Evolutionary conservation across 2,329 filamentous ascomycete species (phyloP).

Genomic region (Colletotrichum orbiculare): DNA sequence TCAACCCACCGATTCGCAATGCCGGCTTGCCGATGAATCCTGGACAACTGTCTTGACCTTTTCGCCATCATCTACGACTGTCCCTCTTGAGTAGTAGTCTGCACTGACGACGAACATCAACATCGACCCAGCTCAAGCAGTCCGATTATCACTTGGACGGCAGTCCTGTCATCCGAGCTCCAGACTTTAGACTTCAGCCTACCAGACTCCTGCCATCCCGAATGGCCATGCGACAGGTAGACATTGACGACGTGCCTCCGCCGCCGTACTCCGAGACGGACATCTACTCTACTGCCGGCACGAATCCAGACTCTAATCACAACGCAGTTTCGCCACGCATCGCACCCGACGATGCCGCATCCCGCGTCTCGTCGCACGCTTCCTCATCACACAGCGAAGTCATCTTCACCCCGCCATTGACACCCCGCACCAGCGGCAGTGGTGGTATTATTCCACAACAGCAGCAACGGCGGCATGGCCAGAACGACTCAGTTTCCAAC

Average conservation of each 20-base stretch:
- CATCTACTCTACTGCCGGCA: slow-evolving; percentile 59
- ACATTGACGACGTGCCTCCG: slow-evolving; percentile 56
- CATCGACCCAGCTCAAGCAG: slow-evolving; percentile 2
- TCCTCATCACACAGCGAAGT: slow-evolving; percentile 55
- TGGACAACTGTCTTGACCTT: slow-evolving; percentile 24
- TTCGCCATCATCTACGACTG: slow-evolving; percentile 32
- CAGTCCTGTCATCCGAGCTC: too few species aligned
- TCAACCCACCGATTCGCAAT: slow-evolving; percentile 24
- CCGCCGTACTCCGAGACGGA: slow-evolving; percentile 70
- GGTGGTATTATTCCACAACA: background rate
- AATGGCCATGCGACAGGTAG: slow-evolving; percentile 29
- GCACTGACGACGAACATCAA: slow-evolving; percentile 32
- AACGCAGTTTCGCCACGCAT: slow-evolving; percentile 37
- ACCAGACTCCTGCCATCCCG: background rate
- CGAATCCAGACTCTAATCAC: slow-evolving; percentile 16
- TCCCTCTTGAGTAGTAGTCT: slow-evolving; percentile 34
- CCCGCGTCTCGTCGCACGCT: slow-evolving; percentile 48
- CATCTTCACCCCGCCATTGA: slow-evolving; percentile 64
- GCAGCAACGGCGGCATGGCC: background rate
- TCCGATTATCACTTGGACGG: too few species aligned
- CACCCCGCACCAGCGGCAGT: slow-evolving; percentile 49
- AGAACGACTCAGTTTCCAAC: slow-evolving; percentile 16
- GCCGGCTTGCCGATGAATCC: slow-evolving; percentile 24
- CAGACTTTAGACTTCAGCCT: too few species aligned
- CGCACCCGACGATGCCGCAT: slow-evolving; percentile 49